Conservation (phyloP, 345 rosid species). For the Gossypium sturtianum region DNA sequence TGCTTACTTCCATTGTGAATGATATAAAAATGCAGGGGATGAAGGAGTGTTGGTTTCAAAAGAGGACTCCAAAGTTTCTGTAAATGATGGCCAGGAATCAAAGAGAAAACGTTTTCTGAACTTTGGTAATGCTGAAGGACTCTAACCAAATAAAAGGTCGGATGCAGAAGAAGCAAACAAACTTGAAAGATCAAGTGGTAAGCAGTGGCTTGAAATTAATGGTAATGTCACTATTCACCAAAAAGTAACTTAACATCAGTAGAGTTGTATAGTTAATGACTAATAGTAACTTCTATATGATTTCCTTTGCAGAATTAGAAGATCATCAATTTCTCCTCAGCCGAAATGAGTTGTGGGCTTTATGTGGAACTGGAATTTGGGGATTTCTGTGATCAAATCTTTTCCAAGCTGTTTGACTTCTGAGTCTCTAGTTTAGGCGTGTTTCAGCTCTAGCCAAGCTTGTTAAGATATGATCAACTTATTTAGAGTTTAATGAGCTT, state of each 20-base stretch:
- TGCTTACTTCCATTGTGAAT: conserved; percentile 12
- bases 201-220: conserved; percentile 4
- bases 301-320: conserved; percentile 26
- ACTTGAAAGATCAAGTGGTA: conserved; percentile 4
- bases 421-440: not conserved
- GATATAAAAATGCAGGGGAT: not conserved
- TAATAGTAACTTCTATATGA: not conserved
- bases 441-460: conserved; percentile 19
- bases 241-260: not conserved
- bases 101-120: not conserved
- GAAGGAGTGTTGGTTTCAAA: conserved; percentile 14
- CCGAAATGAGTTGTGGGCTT: conserved; percentile 1
- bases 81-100: conserved; percentile 8
- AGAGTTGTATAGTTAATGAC: not conserved
- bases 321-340: conserved; percentile 11
- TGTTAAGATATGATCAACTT: conserved; percentile 12
- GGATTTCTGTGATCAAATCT: not conserved
- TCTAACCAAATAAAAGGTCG: conserved; percentile 7
- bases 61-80: conserved; percentile 15
- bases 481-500: conserved; percentile 17
- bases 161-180: conserved; percentile 9
- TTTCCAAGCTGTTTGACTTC: conserved; percentile 2
- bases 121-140: conserved; percentile 10
- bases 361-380: not conserved
- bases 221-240: conserved; percentile 12